These are phyloP conservation scores for Heracleum sosnowskyi DNA, from an alignment of 129 eudicot species.

Conservation along the genomic window DNA sequence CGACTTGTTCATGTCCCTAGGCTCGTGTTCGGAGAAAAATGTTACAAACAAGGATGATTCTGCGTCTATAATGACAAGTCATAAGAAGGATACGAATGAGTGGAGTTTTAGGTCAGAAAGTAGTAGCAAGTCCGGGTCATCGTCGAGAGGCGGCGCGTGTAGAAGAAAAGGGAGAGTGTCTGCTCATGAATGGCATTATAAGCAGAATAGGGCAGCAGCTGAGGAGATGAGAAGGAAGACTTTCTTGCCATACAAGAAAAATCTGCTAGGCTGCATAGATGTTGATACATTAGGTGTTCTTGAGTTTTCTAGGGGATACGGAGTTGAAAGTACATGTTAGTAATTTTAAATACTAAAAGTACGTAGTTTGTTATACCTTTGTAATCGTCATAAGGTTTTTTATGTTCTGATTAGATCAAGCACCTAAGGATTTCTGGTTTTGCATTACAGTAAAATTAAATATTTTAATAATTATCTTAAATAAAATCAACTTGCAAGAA, in stretches of 20 bases:
- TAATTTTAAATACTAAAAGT: not conserved
- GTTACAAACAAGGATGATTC: not conserved
- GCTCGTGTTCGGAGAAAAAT: slow-evolving; percentile 1
- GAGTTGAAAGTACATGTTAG: not conserved
- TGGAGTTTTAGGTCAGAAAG: slow-evolving; percentile 4
- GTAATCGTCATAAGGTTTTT: not conserved
- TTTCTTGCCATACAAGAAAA: slow-evolving; percentile 20
- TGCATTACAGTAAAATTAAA: too few species aligned
- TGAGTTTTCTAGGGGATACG: not conserved
- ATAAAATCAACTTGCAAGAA: too few species aligned
- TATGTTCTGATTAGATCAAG: not conserved
- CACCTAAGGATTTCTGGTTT: too few species aligned
- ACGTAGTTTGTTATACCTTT: not conserved
- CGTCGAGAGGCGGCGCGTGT: not conserved
- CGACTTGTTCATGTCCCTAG: not conserved
- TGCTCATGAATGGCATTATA: slow-evolving; percentile 16
- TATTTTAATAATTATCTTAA: too few species aligned
- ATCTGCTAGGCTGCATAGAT: slow-evolving; percentile 10
- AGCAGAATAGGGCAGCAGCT: slow-evolving; percentile 13
- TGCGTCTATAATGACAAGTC: not conserved
- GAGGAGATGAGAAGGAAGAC: slow-evolving; percentile 21
- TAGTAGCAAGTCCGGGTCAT: not conserved
- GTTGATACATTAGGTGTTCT: slow-evolving; percentile 9
- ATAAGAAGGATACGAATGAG: slow-evolving; percentile 1
- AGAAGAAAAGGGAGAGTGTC: slow-evolving; percentile 9